Conservation (phyloP, 257 asterid genomes). For the Solanum tarijense region DNA sequence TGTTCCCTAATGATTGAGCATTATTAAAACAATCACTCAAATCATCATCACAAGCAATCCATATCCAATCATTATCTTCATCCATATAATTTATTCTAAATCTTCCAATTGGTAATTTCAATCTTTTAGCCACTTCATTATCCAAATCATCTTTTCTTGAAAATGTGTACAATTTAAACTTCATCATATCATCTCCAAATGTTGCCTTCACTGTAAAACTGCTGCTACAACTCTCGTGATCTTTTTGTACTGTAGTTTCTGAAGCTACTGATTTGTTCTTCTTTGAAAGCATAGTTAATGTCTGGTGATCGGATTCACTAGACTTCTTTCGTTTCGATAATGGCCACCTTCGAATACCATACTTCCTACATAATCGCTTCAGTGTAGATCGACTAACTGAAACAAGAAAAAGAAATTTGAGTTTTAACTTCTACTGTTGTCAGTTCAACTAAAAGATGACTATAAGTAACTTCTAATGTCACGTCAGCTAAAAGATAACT, state of each 20-base stretch:
- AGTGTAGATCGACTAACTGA: constrained; percentile 89
- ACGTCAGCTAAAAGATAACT: neutral
- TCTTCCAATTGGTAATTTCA: neutral
- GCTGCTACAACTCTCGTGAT: neutral
- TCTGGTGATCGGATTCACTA: neutral
- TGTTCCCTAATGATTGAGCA: neutral
- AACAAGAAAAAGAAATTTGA: neutral
- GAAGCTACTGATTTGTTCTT: neutral
- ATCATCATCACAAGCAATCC: constrained; percentile 2
- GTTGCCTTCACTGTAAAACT: neutral
- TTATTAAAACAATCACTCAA: neutral
- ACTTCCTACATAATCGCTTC: constrained; percentile 87
- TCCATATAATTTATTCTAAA: neutral
- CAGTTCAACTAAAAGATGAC: neutral
- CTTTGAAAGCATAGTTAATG: neutral
- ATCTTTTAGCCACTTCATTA: neutral
- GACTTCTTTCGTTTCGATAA: constrained; percentile 12
- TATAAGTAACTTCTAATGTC: neutral
- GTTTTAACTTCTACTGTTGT: neutral
- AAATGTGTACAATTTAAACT: neutral
- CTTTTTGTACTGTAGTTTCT: neutral
- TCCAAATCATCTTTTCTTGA: neutral
- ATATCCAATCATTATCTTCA: constrained; percentile 2
- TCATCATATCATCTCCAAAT: neutral
- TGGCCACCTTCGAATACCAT: constrained; percentile 91